Evolutionary conservation across 805 yeast species (phyloP).

Genomic region (Yarrowia sp.): DNA sequence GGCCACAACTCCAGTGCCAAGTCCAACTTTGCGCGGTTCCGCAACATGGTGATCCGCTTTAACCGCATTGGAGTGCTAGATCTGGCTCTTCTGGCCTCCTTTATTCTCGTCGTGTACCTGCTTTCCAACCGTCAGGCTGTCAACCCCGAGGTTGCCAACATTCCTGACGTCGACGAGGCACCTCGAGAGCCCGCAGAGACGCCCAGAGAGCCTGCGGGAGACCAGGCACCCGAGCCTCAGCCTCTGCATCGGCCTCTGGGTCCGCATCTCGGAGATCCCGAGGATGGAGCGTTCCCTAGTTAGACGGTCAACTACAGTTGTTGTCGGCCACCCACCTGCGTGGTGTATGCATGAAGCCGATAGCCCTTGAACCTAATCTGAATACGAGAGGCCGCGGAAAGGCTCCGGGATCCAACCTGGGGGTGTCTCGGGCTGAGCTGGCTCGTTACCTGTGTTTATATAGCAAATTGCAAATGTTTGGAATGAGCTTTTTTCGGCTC

Average conservation of each 20-base stretch:
- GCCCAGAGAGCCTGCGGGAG: not conserved
- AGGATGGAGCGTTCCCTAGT: conserved; percentile 12
- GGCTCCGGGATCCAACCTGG: too few species aligned
- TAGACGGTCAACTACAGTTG: not conserved
- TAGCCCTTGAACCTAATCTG: conserved; percentile 18
- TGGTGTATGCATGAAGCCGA: conserved; percentile 15
- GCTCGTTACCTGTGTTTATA: not conserved
- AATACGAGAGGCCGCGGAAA: not conserved
- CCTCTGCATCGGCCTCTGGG: conserved; percentile 8
- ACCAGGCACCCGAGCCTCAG: not conserved
- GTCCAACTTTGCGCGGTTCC: conserved; percentile 10
- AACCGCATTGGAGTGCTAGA: conserved; percentile 17
- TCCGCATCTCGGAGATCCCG: conserved; percentile 11
- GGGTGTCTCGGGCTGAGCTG: too few species aligned
- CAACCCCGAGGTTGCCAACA: not conserved
- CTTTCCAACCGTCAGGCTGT: conserved; percentile 6
- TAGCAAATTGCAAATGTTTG: not conserved
- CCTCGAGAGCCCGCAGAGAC: not conserved
- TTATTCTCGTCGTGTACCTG: conserved; percentile 8
- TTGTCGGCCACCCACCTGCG: not conserved
- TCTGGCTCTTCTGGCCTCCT: conserved; percentile 11
- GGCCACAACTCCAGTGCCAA: not conserved
- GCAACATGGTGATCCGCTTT: conserved; percentile 7
- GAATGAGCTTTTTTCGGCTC: too few species aligned
- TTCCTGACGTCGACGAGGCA: conserved; percentile 8